Evolutionary conservation across 345 rosid genomes (phyloP), one percentile per base, ranked within the genome.

Genomic region (Pistacia integerrima): DNA sequence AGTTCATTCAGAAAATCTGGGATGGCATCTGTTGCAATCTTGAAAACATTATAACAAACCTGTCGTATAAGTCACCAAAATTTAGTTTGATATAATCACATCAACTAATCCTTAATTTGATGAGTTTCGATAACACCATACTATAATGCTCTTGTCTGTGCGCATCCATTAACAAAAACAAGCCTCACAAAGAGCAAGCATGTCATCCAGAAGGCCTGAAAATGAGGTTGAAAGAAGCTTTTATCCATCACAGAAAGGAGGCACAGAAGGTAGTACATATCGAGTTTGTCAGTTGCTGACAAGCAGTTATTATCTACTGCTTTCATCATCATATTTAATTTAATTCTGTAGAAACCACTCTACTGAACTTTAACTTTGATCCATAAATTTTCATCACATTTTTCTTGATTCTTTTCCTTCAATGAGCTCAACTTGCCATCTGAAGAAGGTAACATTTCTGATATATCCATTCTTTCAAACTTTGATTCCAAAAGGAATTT

Each of bases 281-380:
- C 87, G n/a, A 77, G 73, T 80, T 79, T 81, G 62, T 83, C 85
- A 5, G 82, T 2, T 58, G 87, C 80, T 3, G 80, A 79, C 65
- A 83, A 67, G 74, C 22, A 57, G 49, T 75, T 78, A 48, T 75
- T 49, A 55, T 75, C 78, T 41, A 83, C 70, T 17, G 89, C 87
- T 68, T 73, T 77, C 72, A 73, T 87, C 76, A 38, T 78, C 86
- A 59, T 84, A 87, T 60, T 68, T 79, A 4, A 87, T 60, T 68
- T 79, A 6, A 77, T 80, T 54, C 88, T 77, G 52, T 84, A 84
- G 79, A 87, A 84, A 48, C 90, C 90, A 62, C 82, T 82, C 73
- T 81, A 82, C 69, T 80, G 77, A 41, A 80, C 75, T 77, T 86
- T 86, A 17, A 84, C 80, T 78, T 82, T 86, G 64, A 84, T 20